Evolutionary conservation across 208 protist species (phyloP).

Genomic region (Naegleria lovaniensis): DNA sequence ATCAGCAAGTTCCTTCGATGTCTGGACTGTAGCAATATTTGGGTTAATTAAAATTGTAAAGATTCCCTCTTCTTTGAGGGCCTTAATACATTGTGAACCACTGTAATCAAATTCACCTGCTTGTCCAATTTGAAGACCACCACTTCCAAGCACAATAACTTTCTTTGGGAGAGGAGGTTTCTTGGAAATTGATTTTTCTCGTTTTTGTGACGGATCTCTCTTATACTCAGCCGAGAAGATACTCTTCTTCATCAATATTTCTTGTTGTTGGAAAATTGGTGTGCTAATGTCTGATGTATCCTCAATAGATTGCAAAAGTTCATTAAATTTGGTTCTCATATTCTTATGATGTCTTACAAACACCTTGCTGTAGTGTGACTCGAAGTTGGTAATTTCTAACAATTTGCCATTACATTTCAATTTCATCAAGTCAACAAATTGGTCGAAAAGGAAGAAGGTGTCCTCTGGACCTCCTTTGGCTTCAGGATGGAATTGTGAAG

Average conservation of each 20-base stretch:
- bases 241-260: constrained; percentile 2
- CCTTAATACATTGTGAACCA: constrained; percentile 95
- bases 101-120: constrained; percentile 99
- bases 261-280: neutral
- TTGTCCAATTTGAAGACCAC: constrained; percentile 95
- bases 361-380: neutral
- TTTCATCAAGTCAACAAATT: constrained; percentile 79
- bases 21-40: constrained; percentile 98
- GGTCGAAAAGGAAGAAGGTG: constrained; percentile 94
- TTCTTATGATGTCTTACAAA: neutral
- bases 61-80: constrained; percentile 93
- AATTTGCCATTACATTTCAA: neutral
- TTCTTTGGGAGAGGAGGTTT: constrained; percentile 37
- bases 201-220: neutral
- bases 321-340: neutral
- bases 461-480: constrained; percentile 89
- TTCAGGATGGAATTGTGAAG: constrained; percentile 96
- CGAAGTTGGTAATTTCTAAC: neutral
- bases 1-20: constrained; percentile 89
- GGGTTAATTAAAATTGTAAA: constrained; percentile 96
- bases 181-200: neutral
- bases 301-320: neutral
- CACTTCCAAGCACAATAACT: constrained; percentile 85
- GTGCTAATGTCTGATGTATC: neutral
- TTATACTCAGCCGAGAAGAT: neutral